Conservation (phyloP, 2,329 filamentous ascomycete genomes). For the Microdochium nivale region DNA sequence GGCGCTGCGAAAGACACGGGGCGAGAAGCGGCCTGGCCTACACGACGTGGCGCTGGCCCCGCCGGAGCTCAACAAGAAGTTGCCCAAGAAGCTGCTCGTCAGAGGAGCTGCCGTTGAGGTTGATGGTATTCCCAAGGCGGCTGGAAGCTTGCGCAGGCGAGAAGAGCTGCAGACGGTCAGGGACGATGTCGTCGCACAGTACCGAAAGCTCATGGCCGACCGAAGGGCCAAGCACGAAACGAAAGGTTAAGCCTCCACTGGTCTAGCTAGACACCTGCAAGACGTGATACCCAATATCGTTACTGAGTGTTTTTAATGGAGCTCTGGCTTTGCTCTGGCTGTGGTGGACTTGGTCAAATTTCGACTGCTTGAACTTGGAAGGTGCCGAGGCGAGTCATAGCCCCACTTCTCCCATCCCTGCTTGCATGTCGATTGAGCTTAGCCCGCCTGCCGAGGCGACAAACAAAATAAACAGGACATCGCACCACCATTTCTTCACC, state of each 20-base stretch:
- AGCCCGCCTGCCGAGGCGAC: neutral
- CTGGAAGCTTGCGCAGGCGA: conserved; percentile 62
- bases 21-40: conserved; percentile 41
- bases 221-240: conserved; percentile 21
- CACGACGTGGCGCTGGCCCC: conserved; percentile 65
- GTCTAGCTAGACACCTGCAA: no score
- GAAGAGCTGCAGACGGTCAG: conserved; percentile 66
- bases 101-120: conserved; percentile 58
- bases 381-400: neutral
- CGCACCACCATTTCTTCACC: no score
- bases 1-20: conserved; percentile 58
- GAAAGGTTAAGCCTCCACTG: neutral
- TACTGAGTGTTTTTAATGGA: no score
- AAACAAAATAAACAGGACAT: neutral
- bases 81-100: conserved; percentile 56
- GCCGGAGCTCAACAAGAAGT: conserved; percentile 58
- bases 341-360: neutral
- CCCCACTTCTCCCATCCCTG: neutral
- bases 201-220: conserved; percentile 60
- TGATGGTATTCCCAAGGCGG: conserved; percentile 58
- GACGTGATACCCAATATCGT: no score
- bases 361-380: no score
- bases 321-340: neutral
- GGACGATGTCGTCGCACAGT: conserved; percentile 63
- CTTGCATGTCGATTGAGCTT: neutral